Conservation (phyloP, 306 rosid species). For the Rosa chinensis region DNA sequence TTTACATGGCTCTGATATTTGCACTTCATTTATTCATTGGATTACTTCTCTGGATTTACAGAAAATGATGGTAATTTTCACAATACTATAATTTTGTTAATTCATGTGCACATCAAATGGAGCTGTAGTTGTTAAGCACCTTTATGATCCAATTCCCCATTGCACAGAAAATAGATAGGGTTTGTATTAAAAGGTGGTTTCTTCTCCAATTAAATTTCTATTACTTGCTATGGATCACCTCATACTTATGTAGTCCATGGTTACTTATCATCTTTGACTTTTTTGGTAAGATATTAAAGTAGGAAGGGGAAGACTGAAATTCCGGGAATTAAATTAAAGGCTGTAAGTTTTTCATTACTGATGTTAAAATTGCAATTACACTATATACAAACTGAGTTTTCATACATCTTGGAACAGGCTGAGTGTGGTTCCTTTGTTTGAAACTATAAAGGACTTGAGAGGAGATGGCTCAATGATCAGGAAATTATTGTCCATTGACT, state of each 20-base stretch:
- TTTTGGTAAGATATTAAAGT: not conserved
- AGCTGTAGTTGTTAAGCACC: too few species aligned
- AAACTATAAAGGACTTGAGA: conserved; percentile 89
- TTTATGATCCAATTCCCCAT: too few species aligned
- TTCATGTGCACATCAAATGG: too few species aligned
- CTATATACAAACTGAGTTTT: conserved; percentile 15
- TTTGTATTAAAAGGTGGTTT: too few species aligned
- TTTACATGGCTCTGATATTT: too few species aligned
- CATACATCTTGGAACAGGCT: conserved; percentile 45
- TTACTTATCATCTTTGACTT: not conserved
- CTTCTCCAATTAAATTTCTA: not conserved
- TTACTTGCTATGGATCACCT: not conserved
- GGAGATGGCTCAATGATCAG: conserved; percentile 84
- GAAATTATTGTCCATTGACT: conserved; percentile 76
- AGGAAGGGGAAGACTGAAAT: not conserved
- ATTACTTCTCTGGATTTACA: too few species aligned
- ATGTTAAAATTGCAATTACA: not conserved
- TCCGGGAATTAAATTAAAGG: not conserved
- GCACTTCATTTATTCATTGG: too few species aligned
- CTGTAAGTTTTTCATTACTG: not conserved
- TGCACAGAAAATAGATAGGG: too few species aligned
- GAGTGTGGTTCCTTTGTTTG: conserved; percentile 95
- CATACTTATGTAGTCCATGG: not conserved
- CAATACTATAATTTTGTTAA: too few species aligned
- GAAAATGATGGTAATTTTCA: too few species aligned